Evolutionary conservation across 2,329 filamentous ascomycete species (phyloP), one percentile per base, ranked within the genome.

Genomic region (Trichoderma arundinaceum): DNA sequence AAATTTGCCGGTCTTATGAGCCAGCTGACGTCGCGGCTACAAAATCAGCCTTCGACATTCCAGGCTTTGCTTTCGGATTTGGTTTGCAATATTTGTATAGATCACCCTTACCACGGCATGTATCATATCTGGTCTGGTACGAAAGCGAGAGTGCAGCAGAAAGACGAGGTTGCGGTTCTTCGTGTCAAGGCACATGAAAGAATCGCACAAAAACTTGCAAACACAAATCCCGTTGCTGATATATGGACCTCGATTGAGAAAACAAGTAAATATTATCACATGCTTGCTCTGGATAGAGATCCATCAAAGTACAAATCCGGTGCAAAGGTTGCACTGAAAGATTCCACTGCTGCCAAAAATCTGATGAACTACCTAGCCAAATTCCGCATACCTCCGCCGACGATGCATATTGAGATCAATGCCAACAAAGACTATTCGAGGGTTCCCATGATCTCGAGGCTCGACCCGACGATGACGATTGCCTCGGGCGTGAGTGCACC

Each of bases 101-200:
- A 99, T 65, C 95, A 99, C 77, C 96, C 95, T 0, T 97, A 94
- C 76, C 96, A 99, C 74, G 93, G 93, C 56, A 94, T 98, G 88
- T 96, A 99, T 75, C 94, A 98, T 71, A 92, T 99, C 48, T 97
- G 94, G 82, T 92, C 94, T 2, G 89, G 90, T 22, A 88, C 87
- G 51, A 91, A 89, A 71, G 88, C 86, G 60, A 89, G 88, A 67
- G 85, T 84, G 58, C 88, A 89, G 71, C 83, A 83, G 60, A 89
- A 90, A 70, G 94, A 97, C 70, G 87, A 90, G 46, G 86, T 90
- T 3, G 91, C 92, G 0, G 80, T 88, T 19, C 90, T 90, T 4
- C 88, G 95, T 56, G 88, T 90, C 71, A 84, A 83, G 68, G 93
- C 94, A 13, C 92, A 93, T 1, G 86, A 84, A 41, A 84, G 82